Conservation (phyloP, 768 basidiomycete species). For the Suillus subluteus region DNA sequence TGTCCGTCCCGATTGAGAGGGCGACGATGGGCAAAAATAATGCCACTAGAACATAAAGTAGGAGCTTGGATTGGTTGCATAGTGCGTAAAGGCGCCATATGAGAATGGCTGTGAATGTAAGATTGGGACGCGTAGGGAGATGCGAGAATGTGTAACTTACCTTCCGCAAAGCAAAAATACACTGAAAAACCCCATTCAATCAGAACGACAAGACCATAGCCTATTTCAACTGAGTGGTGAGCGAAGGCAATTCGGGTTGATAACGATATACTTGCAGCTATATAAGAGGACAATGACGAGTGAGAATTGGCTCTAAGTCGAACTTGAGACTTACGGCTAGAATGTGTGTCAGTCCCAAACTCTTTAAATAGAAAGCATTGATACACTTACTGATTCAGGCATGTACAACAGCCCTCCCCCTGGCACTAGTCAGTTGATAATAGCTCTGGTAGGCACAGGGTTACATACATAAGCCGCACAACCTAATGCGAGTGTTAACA, state of each 20-base stretch:
- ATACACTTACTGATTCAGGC: background rate
- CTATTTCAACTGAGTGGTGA: background rate
- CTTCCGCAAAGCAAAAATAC: constrained; percentile 2
- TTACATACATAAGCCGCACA: constrained; percentile 5
- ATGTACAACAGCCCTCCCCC: constrained; percentile 5
- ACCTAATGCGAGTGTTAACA: background rate
- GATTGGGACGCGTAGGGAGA: background rate
- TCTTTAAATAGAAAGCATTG: background rate
- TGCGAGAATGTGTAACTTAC: background rate
- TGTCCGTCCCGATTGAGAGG: background rate
- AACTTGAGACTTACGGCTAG: background rate
- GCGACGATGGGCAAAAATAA: background rate
- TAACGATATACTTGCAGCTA: background rate
- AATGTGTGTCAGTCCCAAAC: background rate
- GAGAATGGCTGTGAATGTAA: background rate
- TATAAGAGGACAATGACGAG: background rate
- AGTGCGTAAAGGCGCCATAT: constrained; percentile 1
- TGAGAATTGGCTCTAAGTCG: background rate
- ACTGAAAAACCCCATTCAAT: background rate
- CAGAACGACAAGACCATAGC: background rate
- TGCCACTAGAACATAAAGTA: background rate
- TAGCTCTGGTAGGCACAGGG: background rate
- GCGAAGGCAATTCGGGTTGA: background rate
- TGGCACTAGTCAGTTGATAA: background rate
- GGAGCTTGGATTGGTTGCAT: background rate